These are phyloP conservation scores for Fusarium pseudocircinatum DNA, from an alignment of 2,329 filamentous ascomycete genomes.

Conservation along the genomic window DNA sequence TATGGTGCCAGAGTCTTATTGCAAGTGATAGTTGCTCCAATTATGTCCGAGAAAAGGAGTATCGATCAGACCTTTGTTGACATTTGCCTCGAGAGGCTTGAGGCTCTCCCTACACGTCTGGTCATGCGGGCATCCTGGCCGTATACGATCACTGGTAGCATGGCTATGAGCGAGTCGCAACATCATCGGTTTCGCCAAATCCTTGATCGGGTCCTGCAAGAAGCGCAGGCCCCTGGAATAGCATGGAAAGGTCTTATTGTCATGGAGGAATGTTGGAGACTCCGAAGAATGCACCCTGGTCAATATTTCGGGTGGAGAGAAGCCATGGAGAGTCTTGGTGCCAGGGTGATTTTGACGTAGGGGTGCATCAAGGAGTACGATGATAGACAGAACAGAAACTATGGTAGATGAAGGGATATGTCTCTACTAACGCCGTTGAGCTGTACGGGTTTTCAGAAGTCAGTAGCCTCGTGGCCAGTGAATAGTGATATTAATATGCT, in stretches of 20 bases:
- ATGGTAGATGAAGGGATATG: not conserved
- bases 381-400: not conserved
- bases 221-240: not conserved
- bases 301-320: not conserved
- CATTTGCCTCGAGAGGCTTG: not conserved
- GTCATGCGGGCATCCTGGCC: not conserved
- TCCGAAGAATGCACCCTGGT: not conserved
- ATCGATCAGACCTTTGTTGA: not conserved
- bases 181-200: not conserved
- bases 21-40: not conserved
- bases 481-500: not conserved
- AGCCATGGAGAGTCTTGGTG: not conserved
- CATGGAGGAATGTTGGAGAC: not conserved
- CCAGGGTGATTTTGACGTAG: not conserved
- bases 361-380: not conserved
- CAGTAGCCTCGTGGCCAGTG: not conserved
- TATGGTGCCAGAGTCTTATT: not conserved
- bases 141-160: not conserved
- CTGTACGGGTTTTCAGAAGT: fast-evolving
- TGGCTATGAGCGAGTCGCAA: not conserved
- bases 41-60: not conserved
- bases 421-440: fast-evolving
- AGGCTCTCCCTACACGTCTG: not conserved
- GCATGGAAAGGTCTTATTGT: not conserved
- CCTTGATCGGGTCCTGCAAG: not conserved